Evolutionary conservation across 805 yeast genomes (phyloP), one percentile per base, ranked within the genome.

Genomic region (Saturnispora sekii): DNA sequence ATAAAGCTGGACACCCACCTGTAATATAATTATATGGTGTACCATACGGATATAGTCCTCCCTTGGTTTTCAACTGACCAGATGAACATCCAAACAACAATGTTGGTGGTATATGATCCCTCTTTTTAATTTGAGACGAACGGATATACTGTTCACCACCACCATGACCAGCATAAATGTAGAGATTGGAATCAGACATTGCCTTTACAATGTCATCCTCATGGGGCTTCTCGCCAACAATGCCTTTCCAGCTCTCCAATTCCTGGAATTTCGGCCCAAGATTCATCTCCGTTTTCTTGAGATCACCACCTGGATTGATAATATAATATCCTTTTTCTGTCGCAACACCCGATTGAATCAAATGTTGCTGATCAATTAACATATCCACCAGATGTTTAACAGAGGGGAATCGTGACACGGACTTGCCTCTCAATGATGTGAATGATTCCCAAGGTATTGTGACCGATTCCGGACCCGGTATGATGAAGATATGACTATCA

Each of bases 111-210:
- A 79, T 59, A 0, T 43, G 47, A 3, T 53, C 45, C 46, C 69
- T 58, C 10, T 65, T 63, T 43, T 74, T 74, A 36, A 88, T 62
- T 0, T 73, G 62, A 4, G 77, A 69, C 1, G 80, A 67, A 29
- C 78, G 69, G 10, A 86, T 65, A 56, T 79, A 87, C 49, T 84
- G 88, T 50, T 86, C 90, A n/a, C 97, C 96, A 4, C 96, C 93
- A 0, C 97, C 97, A 63, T 93, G 99, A 0, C 99, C 99, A 43
- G 89, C 69, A 59, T 85, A 93, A 0, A 90, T 66, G 52, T 82
- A 83, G 8, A 84, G 51, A 33, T 74, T 69, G 1, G 73, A 62
- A 2, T 55, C 40, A 2, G 53, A 48, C 8, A 89, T 56, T 14
- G 69, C 68, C 0, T 61, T 42, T 1, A 70, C 49, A 32, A 88